phyloP scores from a whole-genome alignment of 805 yeast species.

The Candida nitratophila region DNA sequence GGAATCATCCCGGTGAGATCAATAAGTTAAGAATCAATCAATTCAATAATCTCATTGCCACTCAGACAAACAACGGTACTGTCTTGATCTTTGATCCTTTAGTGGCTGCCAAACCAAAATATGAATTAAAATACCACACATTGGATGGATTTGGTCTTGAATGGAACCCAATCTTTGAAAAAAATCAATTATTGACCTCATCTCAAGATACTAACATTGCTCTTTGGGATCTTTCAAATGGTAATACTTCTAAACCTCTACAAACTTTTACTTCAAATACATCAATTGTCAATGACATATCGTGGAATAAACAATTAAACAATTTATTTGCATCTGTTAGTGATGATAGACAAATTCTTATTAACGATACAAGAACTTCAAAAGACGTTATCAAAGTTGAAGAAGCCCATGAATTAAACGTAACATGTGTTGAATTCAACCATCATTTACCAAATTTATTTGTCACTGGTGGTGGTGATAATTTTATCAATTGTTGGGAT shows the following conservation, averaged over 20 bases:
- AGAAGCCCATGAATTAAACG: conserved; percentile 50
- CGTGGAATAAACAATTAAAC: conserved; percentile 42
- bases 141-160: conserved; percentile 66
- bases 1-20: conserved; percentile 63
- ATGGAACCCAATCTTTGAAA: conserved; percentile 43
- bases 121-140: conserved; percentile 45
- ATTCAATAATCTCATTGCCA: conserved; percentile 39
- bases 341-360: conserved; percentile 56
- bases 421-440: conserved; percentile 58
- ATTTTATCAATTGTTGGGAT: conserved; percentile 69
- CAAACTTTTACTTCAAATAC: conserved; percentile 42
- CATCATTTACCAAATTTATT: conserved; percentile 36
- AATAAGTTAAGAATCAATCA: conserved; percentile 55
- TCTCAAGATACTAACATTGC: conserved; percentile 64
- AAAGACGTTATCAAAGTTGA: conserved; percentile 33
- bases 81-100: conserved; percentile 34
- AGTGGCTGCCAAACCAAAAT: conserved; percentile 12
- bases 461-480: conserved; percentile 76
- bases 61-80: conserved; percentile 47
- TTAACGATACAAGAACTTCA: conserved; percentile 49
- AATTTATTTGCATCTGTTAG: conserved; percentile 61
- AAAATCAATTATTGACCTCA: conserved; percentile 49
- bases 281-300: conserved; percentile 59
- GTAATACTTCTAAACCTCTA: conserved; percentile 28
- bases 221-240: conserved; percentile 50